These are phyloP conservation scores for Grifola frondosa DNA, from an alignment of 1,284 basidiomycete genomes.

Conservation along the genomic window DNA sequence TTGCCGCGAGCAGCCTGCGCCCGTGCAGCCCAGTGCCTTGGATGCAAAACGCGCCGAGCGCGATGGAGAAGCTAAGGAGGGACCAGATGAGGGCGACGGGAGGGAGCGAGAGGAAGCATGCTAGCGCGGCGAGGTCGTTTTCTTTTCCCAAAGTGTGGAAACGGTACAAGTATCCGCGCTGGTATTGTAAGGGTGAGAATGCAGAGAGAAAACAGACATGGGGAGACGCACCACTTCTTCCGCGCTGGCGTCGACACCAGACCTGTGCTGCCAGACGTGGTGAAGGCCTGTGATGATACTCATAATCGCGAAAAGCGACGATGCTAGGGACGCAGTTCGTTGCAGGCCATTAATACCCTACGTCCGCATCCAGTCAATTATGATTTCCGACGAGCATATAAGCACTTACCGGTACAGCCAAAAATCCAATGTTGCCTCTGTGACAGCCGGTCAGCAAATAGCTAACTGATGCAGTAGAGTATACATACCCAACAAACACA, in stretches of 20 bases:
- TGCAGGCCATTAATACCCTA: too few relatives aligned
- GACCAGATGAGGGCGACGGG: slow-evolving; percentile 10
- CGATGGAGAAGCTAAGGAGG: slow-evolving; percentile 9
- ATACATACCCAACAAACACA: slow-evolving; percentile 14
- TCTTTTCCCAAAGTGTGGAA: slow-evolving; percentile 7
- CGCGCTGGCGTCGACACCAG: too few relatives aligned
- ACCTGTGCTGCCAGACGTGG: too few relatives aligned
- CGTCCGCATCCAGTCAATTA: too few relatives aligned
- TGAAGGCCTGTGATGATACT: slow-evolving; percentile 4
- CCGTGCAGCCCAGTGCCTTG: slow-evolving; percentile 9
- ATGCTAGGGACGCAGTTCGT: too few relatives aligned
- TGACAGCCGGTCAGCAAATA: neutral
- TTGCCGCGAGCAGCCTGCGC: slow-evolving; percentile 11
- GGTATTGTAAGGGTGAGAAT: too few relatives aligned
- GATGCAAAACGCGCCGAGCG: slow-evolving; percentile 13
- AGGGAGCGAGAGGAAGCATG: slow-evolving; percentile 13
- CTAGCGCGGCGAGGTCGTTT: slow-evolving; percentile 8
- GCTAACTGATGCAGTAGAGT: neutral
- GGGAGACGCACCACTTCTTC: too few relatives aligned
- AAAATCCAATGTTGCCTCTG: slow-evolving; percentile 15
- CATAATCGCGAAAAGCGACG: neutral
- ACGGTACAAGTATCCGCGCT: slow-evolving; percentile 6
- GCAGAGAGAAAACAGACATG: too few relatives aligned
- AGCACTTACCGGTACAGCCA: slow-evolving; percentile 8
- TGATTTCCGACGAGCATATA: slow-evolving; percentile 2